A percentile compares a stretch with the other conserved stretches of the same genome.
These are phyloP conservation scores for Kitagawia praeruptora DNA, from an alignment of 129 eudicot species.

Conservation along the genomic window DNA sequence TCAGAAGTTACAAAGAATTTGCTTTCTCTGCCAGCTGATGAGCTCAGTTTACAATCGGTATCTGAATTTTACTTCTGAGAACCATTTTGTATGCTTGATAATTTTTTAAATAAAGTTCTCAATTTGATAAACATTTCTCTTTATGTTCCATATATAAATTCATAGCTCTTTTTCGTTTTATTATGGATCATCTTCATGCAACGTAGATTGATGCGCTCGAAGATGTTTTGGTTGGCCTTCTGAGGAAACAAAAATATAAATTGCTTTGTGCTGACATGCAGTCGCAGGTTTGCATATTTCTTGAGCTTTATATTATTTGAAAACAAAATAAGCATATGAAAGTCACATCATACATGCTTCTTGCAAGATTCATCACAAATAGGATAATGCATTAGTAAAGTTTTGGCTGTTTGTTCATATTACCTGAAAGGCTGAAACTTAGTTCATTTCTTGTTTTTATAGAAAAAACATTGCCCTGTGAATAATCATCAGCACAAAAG, in stretches of 20 bases:
- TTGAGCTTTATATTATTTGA: not conserved
- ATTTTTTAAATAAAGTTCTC: not conserved
- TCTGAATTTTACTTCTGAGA: not conserved
- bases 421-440: slow-evolving; percentile 2
- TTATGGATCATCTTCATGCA: slow-evolving; percentile 6
- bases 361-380: not conserved
- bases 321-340: not conserved
- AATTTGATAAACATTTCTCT: slow-evolving; percentile 3
- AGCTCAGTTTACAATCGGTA: slow-evolving; percentile 46
- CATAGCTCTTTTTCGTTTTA: slow-evolving; percentile 2
- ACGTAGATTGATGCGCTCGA: slow-evolving; percentile 52
- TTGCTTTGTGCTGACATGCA: slow-evolving; percentile 32
- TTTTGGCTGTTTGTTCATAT: slow-evolving; percentile 4
- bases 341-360: not conserved
- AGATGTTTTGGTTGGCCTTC: slow-evolving; percentile 38
- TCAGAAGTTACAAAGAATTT: slow-evolving; percentile 27
- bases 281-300: slow-evolving; percentile 47
- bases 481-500: slow-evolving; percentile 31
- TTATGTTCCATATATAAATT: not conserved
- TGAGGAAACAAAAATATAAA: slow-evolving; percentile 48
- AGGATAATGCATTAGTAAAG: not conserved
- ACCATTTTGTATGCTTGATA: not conserved
- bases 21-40: slow-evolving; percentile 39
- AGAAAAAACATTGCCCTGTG: slow-evolving; percentile 28
- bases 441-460: slow-evolving; percentile 25